Evolutionary conservation across 352 stramenopile species (phyloP).

Genomic region (Globisporangium sylvaticum): DNA sequence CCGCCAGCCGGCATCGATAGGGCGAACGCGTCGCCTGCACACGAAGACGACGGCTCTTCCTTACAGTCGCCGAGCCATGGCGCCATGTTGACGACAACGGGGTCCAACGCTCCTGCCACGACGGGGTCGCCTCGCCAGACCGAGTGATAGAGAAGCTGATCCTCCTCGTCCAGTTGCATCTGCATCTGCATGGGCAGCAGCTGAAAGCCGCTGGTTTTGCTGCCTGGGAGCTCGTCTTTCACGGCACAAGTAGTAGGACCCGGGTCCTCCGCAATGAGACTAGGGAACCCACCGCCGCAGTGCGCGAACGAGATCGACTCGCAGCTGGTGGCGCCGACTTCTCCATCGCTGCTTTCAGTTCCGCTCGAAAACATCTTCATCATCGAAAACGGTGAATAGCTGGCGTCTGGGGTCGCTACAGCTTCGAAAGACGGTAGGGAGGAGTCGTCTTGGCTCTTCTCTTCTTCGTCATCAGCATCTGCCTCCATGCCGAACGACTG

Average conservation of each 20-base stretch:
- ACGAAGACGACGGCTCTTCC: neutral
- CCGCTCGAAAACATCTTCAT: neutral
- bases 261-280: neutral
- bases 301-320: neutral
- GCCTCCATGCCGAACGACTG: neutral
- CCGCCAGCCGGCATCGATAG: neutral
- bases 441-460: neutral
- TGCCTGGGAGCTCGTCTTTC: neutral
- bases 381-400: neutral
- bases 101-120: neutral
- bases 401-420: neutral
- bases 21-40: neutral
- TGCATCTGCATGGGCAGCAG: neutral
- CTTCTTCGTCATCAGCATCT: neutral
- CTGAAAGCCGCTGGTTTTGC: neutral
- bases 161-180: neutral
- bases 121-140: conserved; percentile 4
- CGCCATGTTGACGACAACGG: neutral
- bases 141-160: neutral
- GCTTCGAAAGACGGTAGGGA: neutral
- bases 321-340: neutral
- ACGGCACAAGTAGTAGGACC: neutral
- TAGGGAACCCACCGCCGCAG: neutral
- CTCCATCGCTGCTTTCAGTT: neutral
- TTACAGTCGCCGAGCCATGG: neutral